phyloP scores from a whole-genome alignment of 495 filamentous ascomycete species.

The Recurvomyces mirabilis region DNA sequence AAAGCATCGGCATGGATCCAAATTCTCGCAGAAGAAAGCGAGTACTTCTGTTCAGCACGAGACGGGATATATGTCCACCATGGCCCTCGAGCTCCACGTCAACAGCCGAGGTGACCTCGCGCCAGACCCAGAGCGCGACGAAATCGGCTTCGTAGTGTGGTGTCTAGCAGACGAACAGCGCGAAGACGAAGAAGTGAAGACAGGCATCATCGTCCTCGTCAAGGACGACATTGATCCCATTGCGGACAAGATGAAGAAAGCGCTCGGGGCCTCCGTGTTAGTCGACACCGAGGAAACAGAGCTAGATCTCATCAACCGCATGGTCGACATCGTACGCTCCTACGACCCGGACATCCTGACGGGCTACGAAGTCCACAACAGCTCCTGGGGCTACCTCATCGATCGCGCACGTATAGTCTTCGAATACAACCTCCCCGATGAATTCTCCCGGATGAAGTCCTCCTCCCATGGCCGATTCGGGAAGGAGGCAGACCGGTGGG shows the following conservation, averaged over 20 bases:
- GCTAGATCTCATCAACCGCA: slow-evolving; percentile 66
- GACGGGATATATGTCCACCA: slow-evolving; percentile 87
- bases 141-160: slow-evolving; percentile 87
- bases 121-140: slow-evolving; percentile 82
- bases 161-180: slow-evolving; percentile 50
- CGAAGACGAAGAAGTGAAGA: slow-evolving; percentile 50
- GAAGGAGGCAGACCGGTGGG: slow-evolving; percentile 81
- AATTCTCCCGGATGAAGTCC: slow-evolving; percentile 77
- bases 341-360: slow-evolving; percentile 89
- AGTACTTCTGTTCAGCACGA: slow-evolving; percentile 73
- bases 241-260: slow-evolving; percentile 36
- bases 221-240: slow-evolving; percentile 36
- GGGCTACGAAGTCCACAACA: slow-evolving; percentile 88
- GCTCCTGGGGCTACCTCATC: slow-evolving; percentile 91
- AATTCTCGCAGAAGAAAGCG: slow-evolving; percentile 69
- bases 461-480: slow-evolving; percentile 72
- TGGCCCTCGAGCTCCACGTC: slow-evolving; percentile 93
- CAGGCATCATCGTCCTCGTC: slow-evolving; percentile 60
- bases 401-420: slow-evolving; percentile 78
- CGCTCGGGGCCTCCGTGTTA: slow-evolving; percentile 41
- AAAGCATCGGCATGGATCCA: slow-evolving; percentile 70
- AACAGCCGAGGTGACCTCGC: slow-evolving; percentile 72
- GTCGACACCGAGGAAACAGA: slow-evolving; percentile 68
- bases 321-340: slow-evolving; percentile 75
- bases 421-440: slow-evolving; percentile 79